Base-by-base conservation (phyloP, 2,329 filamentous ascomycete genomes). In the Lasiodiplodia hormozganensis region DNA sequence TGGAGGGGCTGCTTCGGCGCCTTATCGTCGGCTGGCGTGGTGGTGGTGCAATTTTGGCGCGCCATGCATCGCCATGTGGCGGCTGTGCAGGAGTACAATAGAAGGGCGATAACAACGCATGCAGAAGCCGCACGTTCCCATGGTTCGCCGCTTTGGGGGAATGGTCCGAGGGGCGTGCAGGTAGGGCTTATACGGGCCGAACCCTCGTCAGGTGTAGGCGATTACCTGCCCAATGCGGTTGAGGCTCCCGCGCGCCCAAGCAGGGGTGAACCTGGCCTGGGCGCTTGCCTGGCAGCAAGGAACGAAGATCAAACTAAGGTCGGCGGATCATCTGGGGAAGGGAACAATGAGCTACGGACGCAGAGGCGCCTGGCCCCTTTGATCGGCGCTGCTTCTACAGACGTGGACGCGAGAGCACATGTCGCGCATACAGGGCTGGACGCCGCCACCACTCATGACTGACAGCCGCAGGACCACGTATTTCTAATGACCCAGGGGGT, bases 131-230 rank as follows among this genome's bases (percentile, higher is more conserved):
- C 58, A 62, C 28, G 58, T 62, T 21, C 58, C 40, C 14, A 25
- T 21, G 3, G 43, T 18, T 40, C 40, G 18, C 58, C 40, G 58
- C 16, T 34, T 62, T 51, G 58, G 58, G 60, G 10, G 18, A 21
- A 31, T 52, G 28, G 16, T 23, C 60, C 60, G 60, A 34, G 21
- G 43, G 36, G 60, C 43, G 43, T 64, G 60, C 60, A 64, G 60
- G 60, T 38, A 64, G 47, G 60, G 47, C 60, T 38, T 31, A n/a
- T 52, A 51, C 60, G 58, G 58, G 58, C 58, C 58, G 60, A 64
- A 64, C 60, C 60, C 47, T 64, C 60, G 28, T 64, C 60, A 64
- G 28, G 10, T n/a, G 14, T 25, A 58, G 58, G 25, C 58, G 58
- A 62, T 64, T 64, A 64, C 60, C 47, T 64, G 40, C 60, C 60